These are phyloP conservation scores for Microdochium trichocladiopsis DNA, from an alignment of 2,329 filamentous ascomycete genomes.

Conservation along the genomic window DNA sequence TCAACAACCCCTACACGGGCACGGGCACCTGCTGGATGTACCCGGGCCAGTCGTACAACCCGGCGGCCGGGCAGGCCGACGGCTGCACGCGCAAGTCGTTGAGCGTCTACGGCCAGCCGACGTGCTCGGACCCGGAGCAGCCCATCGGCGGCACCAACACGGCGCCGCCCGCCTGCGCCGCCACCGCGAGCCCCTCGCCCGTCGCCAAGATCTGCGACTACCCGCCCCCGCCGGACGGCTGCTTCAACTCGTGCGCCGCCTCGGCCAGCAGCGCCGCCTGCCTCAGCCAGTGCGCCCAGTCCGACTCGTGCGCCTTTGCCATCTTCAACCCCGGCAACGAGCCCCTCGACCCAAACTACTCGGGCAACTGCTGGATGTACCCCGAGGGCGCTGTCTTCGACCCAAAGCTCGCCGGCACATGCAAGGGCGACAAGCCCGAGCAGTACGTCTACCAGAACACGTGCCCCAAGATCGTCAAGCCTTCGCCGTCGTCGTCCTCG, in stretches of 20 bases:
- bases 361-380: slow-evolving; percentile 22
- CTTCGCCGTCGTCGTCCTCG: not conserved
- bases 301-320: slow-evolving; percentile 17
- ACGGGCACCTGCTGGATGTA: slow-evolving; percentile 20
- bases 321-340: slow-evolving; percentile 15
- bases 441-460: slow-evolving; percentile 21
- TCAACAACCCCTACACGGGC: slow-evolving; percentile 17
- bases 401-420: slow-evolving; percentile 9
- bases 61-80: slow-evolving; percentile 1
- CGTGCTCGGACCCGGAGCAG: slow-evolving; percentile 11
- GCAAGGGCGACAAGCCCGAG: slow-evolving; percentile 13
- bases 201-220: slow-evolving; percentile 21
- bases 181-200: slow-evolving; percentile 18
- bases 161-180: slow-evolving; percentile 15
- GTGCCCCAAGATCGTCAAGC: slow-evolving; percentile 15
- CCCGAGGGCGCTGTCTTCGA: slow-evolving; percentile 15
- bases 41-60: slow-evolving; percentile 16
- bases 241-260: slow-evolving; percentile 12
- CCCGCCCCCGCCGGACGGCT: slow-evolving; percentile 14
- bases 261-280: slow-evolving; percentile 14
- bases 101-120: slow-evolving; percentile 7
- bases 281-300: slow-evolving; percentile 15
- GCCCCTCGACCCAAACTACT: slow-evolving; percentile 11
- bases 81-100: not conserved
- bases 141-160: slow-evolving; percentile 12